phyloP scores from a whole-genome alignment of 257 asterid species.

The Dorcoceras hygrometricum region DNA sequence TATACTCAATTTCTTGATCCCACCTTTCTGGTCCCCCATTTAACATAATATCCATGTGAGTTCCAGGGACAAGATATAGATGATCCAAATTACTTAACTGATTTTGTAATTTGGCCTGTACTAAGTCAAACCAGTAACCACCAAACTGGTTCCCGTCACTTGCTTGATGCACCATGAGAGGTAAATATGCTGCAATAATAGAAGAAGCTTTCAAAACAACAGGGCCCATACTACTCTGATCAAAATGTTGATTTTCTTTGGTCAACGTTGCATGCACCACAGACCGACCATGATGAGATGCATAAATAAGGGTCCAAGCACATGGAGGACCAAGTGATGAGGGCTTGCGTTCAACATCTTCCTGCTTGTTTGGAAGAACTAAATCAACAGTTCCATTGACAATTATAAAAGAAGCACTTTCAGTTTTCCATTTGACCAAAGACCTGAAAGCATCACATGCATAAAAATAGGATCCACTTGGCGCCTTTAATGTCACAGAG shows the following conservation, averaged over 20 bases:
- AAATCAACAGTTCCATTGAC: slow-evolving; percentile 48
- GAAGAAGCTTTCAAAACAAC: slow-evolving; percentile 58
- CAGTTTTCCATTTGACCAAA: slow-evolving; percentile 68
- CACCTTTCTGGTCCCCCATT: slow-evolving; percentile 84
- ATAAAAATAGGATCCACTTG: slow-evolving; percentile 57
- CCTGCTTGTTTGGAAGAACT: slow-evolving; percentile 36
- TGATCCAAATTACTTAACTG: slow-evolving; percentile 49
- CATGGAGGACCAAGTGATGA: slow-evolving; percentile 62
- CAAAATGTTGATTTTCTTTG: slow-evolving; percentile 55
- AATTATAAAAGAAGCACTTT: slow-evolving; percentile 53
- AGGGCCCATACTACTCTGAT: slow-evolving; percentile 46
- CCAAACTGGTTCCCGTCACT: slow-evolving; percentile 91
- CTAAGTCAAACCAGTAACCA: slow-evolving; percentile 72
- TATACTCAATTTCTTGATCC: slow-evolving; percentile 64
- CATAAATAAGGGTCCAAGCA: slow-evolving; percentile 66
- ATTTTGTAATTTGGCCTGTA: slow-evolving; percentile 43
- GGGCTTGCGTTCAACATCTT: slow-evolving; percentile 29
- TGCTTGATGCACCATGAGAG: slow-evolving; percentile 71
- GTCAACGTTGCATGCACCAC: slow-evolving; percentile 62
- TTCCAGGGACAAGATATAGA: slow-evolving; percentile 70
- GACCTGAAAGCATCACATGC: slow-evolving; percentile 83
- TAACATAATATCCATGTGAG: slow-evolving; percentile 70
- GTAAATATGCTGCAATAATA: slow-evolving; percentile 60
- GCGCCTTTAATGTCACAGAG: slow-evolving; percentile 58
- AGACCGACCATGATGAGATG: slow-evolving; percentile 63